Base-by-base conservation (phyloP, 2,329 filamentous ascomycete species). In the Plectosphaerella plurivora region DNA sequence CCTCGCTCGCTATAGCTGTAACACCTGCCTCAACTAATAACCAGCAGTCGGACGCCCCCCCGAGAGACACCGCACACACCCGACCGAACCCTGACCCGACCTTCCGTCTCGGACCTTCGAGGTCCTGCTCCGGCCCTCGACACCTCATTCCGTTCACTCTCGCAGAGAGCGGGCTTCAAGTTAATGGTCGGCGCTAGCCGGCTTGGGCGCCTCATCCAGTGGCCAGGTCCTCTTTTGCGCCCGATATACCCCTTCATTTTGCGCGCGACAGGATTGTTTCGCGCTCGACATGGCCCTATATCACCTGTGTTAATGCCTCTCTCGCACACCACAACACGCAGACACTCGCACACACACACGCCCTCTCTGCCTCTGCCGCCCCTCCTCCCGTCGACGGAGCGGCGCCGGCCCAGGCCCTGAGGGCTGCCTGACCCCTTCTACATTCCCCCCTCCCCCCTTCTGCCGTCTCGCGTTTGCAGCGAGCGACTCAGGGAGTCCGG, bases 401-500 rank as follows among this genome's bases (percentile, higher is more conserved):
- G 39, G 20, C n/a, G 14, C 39, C 20, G n/a, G 44, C 15, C 37
- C 37, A n/a, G 37, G 37, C 14, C 37, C 16, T 41, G 37, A 41
- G 45, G 45, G 45, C 42, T 44, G 37, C 7, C 28, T 12, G 7
- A 4, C 37, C 14, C n/a, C 15, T 24, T 10, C 45, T 37, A 24
- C 33, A 33, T 14, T 39, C 45, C 25, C 33, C 16, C 36, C 39
- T 33, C 28, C 39, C 33, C 12, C n/a, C 24, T n/a, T 47, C 24
- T 28, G 16, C 14, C 35, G 28, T 33, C 28, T 33, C 28, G 28
- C 28, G 28, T 33, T 33, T 33, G 28, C 28, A 33, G 28, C 28
- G 28, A 33, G 28, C 28, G 28, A 33, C 28, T 33, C 28, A 33
- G 28, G 28, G 28, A 16, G 69, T 70, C 68, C 60, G 61, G 63